Evolutionary conservation across 129 eudicot species (phyloP).

Genomic region (Centella asiatica): DNA sequence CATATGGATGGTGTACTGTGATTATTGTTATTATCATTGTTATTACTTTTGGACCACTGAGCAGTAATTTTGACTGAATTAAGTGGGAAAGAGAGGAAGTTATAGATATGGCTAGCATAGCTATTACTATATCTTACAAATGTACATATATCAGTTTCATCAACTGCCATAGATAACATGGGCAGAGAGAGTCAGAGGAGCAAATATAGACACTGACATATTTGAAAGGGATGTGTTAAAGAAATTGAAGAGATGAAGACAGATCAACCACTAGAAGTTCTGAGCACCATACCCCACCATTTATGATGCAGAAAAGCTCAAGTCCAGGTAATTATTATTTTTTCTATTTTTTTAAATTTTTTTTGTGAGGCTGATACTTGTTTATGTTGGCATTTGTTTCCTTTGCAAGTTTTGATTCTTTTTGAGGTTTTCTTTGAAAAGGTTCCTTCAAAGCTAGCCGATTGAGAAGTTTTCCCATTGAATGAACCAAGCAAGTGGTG

Average conservation of each 20-base stretch:
- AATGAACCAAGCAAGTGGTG: conserved; percentile 9
- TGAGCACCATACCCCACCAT: conserved; percentile 32
- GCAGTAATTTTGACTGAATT: conserved; percentile 12
- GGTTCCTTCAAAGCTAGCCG: not conserved
- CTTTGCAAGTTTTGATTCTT: conserved; percentile 1
- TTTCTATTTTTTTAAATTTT: conserved; percentile 10
- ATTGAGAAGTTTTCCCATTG: too few relatives aligned
- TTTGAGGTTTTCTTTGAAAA: conserved; percentile 8
- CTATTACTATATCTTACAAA: conserved; percentile 1
- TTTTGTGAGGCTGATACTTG: conserved; percentile 6
- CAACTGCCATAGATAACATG: conserved; percentile 54
- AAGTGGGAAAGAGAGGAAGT: conserved; percentile 15
- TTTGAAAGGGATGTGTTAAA: conserved; percentile 33
- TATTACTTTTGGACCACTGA: conserved; percentile 3
- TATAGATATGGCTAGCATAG: not conserved
- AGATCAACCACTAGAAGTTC: conserved; percentile 33
- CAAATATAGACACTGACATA: conserved; percentile 29
- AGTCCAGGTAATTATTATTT: conserved; percentile 30
- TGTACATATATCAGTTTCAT: conserved; percentile 18
- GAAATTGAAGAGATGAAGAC: conserved; percentile 24
- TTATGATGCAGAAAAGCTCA: conserved; percentile 27
- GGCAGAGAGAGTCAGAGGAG: conserved; percentile 44
- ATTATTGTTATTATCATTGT: conserved; percentile 1
- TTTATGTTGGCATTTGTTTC: not conserved
- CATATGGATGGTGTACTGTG: conserved; percentile 4